A percentile compares a stretch with the other conserved stretches of the same genome.
These are phyloP conservation scores for Penicillium ucsense DNA, from an alignment of 495 filamentous ascomycete species.

Conservation along the genomic window DNA sequence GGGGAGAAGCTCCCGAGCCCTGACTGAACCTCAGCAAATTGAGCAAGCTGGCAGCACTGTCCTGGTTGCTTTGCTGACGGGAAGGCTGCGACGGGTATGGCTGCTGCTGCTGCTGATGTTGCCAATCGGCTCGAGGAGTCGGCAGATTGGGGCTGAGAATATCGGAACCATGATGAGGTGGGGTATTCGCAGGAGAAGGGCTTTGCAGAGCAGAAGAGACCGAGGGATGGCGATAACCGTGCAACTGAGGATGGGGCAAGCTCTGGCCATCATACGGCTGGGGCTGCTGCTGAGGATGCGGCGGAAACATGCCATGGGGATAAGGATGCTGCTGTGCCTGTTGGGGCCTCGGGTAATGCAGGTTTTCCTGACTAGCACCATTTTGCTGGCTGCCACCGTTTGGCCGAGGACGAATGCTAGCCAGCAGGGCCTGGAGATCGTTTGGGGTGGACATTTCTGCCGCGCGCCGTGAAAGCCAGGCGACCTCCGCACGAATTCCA, in stretches of 20 bases:
- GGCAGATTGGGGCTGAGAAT: conserved; percentile 39
- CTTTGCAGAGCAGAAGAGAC: conserved; percentile 34
- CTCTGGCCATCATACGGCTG: conserved; percentile 31
- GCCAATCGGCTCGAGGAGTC: conserved; percentile 30
- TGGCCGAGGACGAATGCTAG: conserved; percentile 36
- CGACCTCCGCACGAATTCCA: conserved; percentile 23
- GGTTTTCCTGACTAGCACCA: conserved; percentile 26
- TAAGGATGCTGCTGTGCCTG: conserved; percentile 21
- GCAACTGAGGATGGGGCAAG: conserved; percentile 25
- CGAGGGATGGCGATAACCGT: conserved; percentile 39
- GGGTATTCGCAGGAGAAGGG: conserved; percentile 33
- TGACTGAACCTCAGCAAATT: conserved; percentile 82
- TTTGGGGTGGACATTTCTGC: conserved; percentile 45
- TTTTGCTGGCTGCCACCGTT: conserved; percentile 17
- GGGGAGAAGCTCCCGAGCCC: conserved; percentile 20
- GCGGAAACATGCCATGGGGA: conserved; percentile 25
- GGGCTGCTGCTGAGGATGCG: conserved; percentile 19
- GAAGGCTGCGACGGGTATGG: conserved; percentile 11
- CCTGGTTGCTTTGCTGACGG: conserved; percentile 33
- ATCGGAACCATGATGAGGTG: conserved; percentile 40
- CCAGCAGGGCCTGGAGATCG: conserved; percentile 40
- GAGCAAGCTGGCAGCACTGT: conserved; percentile 63
- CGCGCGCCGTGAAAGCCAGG: conserved; percentile 22
- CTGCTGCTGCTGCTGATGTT: conserved; percentile 15
- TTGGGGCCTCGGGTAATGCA: conserved; percentile 14